phyloP scores from a whole-genome alignment of 2,329 filamentous ascomycete genomes.

The Alternaria conjuncta region DNA sequence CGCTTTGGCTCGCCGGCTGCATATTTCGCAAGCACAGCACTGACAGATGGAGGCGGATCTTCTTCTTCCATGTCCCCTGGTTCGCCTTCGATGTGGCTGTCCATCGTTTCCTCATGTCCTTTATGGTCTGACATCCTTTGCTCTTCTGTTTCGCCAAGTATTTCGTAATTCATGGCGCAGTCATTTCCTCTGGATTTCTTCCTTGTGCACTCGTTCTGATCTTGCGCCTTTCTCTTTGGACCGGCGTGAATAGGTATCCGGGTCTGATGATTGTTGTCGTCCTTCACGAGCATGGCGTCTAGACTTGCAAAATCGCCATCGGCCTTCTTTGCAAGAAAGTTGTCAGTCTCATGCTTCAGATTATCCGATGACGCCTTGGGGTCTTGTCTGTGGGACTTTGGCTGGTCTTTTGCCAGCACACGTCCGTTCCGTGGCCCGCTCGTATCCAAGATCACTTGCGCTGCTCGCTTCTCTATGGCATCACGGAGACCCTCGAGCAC shows the following conservation, averaged over 20 bases:
- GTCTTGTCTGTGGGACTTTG: not conserved
- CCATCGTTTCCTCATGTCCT: not conserved
- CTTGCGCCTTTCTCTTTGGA: not conserved
- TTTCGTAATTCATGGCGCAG: not conserved
- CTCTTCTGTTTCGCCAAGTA: not conserved
- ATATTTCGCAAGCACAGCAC: not conserved
- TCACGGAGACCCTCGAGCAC: not conserved
- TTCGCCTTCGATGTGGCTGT: not conserved
- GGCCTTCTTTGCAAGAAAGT: not conserved
- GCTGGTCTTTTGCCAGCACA: not conserved
- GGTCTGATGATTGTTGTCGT: not conserved
- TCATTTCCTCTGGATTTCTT: not conserved
- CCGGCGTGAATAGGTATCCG: not conserved
- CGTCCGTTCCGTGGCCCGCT: not conserved
- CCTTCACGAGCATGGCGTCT: not conserved
- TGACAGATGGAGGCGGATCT: not conserved
- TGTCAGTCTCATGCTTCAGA: not conserved
- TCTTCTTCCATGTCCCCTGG: not conserved
- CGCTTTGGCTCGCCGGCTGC: not conserved
- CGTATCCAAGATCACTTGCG: not conserved
- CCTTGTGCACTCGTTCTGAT: not conserved
- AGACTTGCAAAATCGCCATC: not conserved
- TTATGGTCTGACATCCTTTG: not conserved
- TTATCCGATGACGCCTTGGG: not conserved
- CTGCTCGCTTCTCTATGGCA: not conserved